Percentiles rank a stretch among this genome's conserved stretches.
These are phyloP conservation scores for Penstemon davidsonii DNA, from an alignment of 257 asterid genomes.

Conservation along the genomic window DNA sequence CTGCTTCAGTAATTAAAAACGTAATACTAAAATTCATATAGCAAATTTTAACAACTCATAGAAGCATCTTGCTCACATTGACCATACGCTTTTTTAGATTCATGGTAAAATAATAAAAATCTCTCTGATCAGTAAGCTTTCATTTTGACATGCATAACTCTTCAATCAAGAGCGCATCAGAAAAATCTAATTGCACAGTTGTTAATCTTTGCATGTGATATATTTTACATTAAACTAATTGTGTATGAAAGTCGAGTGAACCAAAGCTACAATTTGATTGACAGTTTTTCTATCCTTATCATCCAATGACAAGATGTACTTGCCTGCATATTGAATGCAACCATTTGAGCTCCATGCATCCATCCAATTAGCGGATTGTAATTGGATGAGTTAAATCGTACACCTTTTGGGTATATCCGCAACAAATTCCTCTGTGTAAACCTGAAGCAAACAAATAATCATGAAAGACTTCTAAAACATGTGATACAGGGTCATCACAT, in stretches of 20 bases:
- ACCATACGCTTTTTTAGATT: neutral
- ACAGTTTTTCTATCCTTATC: neutral
- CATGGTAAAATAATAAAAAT: too few species aligned
- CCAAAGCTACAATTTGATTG: constrained; percentile 2
- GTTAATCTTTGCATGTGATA: neutral
- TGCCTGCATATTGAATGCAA: constrained; percentile 97
- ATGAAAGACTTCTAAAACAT: constrained; percentile 17
- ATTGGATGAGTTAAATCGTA: constrained; percentile 86
- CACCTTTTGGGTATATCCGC: constrained; percentile 88
- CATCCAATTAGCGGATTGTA: constrained; percentile 90
- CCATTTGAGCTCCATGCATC: constrained; percentile 98
- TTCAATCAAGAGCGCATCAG: too few species aligned
- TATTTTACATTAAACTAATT: neutral
- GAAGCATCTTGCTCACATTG: neutral
- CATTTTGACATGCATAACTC: too few species aligned
- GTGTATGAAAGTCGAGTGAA: constrained; percentile 11
- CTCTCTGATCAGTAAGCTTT: too few species aligned
- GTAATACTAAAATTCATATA: neutral
- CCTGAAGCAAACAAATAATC: constrained; percentile 39
- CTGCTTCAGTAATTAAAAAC: too few species aligned
- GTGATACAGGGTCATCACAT: neutral
- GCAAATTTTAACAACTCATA: constrained; percentile 1
- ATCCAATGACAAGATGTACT: constrained; percentile 22
- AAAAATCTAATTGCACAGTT: neutral
- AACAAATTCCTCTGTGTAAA: constrained; percentile 77